phyloP scores from a whole-genome alignment of 805 yeast species.

The Barnettozyma californica region DNA sequence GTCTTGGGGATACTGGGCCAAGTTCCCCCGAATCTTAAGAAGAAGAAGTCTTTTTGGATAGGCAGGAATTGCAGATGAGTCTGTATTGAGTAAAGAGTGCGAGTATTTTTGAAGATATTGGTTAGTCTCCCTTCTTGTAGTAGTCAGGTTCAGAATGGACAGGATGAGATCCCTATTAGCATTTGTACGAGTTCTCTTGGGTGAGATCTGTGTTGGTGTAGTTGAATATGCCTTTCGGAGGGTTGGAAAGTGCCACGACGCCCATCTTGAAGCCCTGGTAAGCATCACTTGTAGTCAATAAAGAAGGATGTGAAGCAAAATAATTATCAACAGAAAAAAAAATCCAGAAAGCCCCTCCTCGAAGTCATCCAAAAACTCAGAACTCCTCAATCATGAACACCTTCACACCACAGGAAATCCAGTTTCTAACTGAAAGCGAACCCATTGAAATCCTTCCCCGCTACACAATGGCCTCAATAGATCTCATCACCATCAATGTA shows the following conservation, averaged over 20 bases:
- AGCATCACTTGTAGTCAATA: neutral
- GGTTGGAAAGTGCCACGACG: neutral
- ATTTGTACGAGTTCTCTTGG: slow-evolving; percentile 20
- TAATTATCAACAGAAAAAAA: neutral
- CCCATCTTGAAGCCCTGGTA: slow-evolving; percentile 5
- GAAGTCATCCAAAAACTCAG: slow-evolving; percentile 15
- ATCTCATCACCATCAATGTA: slow-evolving; percentile 53
- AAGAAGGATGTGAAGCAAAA: neutral
- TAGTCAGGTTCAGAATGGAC: slow-evolving; percentile 81
- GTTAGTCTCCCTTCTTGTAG: slow-evolving; percentile 88
- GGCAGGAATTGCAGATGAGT: slow-evolving; percentile 21
- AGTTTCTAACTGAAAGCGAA: slow-evolving; percentile 81
- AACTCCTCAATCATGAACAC: slow-evolving; percentile 32
- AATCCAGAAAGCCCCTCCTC: neutral
- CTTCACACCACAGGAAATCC: slow-evolving; percentile 72
- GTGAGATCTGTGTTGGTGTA: slow-evolving; percentile 1
- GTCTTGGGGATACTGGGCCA: slow-evolving; percentile 11
- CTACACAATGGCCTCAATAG: slow-evolving; percentile 59
- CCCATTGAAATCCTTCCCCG: slow-evolving; percentile 71
- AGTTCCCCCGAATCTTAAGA: slow-evolving; percentile 25
- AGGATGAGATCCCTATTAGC: slow-evolving; percentile 68
- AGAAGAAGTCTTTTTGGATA: slow-evolving; percentile 22
- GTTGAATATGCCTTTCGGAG: slow-evolving; percentile 6
- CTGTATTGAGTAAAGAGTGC: slow-evolving; percentile 25
- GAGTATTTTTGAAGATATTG: slow-evolving; percentile 71